Evolutionary conservation across 2,329 filamentous ascomycete genomes (phyloP).

Genomic region (Paraconiothyrium brasiliense): DNA sequence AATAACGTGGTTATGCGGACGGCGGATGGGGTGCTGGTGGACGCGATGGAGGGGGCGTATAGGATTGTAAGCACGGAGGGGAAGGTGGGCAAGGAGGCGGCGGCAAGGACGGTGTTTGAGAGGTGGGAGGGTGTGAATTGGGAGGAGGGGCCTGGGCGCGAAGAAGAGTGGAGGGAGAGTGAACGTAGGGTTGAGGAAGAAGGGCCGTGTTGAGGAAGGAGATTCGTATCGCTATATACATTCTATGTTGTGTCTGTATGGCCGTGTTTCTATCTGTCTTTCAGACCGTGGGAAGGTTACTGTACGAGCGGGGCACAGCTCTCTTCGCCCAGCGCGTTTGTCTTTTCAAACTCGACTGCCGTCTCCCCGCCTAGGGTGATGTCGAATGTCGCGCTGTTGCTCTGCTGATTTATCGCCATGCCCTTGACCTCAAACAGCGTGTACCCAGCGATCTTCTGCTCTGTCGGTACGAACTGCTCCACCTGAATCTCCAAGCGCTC

Average conservation of each 20-base stretch:
- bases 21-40: conserved; percentile 23
- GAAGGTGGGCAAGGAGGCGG: conserved; percentile 29
- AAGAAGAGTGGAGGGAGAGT: conserved; percentile 25
- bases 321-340: neutral
- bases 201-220: neutral
- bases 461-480: conserved; percentile 4
- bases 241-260: neutral
- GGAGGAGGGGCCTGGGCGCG: conserved; percentile 35
- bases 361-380: conserved; percentile 2
- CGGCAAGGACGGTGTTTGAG: conserved; percentile 38
- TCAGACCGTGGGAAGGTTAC: neutral
- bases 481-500: conserved; percentile 11
- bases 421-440: conserved; percentile 9
- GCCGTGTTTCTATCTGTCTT: neutral
- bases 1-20: conserved; percentile 26
- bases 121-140: conserved; percentile 38
- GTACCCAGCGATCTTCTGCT: conserved; percentile 11
- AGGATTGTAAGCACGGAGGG: conserved; percentile 26
- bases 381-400: conserved; percentile 7
- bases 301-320: neutral
- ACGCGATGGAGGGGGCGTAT: conserved; percentile 33
- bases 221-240: neutral
- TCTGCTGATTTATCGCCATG: conserved; percentile 7
- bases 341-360: conserved; percentile 6
- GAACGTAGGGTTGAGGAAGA: conserved; percentile 26